Percentiles rank a stretch among this genome's conserved stretches.
Conservation (phyloP, 192 early-diverging fungal species). For the Endogone sp. region DNA sequence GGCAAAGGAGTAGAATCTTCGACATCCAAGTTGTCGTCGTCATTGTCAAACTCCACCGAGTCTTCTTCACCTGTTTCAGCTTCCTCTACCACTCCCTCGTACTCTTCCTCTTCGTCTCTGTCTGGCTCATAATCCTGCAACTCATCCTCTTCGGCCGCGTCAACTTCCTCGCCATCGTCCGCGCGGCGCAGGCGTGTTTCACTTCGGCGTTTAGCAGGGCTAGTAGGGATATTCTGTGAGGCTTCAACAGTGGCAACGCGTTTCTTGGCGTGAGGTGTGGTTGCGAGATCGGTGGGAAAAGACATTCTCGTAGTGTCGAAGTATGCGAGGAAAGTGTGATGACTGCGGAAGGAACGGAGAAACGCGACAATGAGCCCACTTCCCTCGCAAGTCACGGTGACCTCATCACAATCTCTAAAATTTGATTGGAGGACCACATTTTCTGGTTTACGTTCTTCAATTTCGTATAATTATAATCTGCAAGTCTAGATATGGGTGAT, state of each 20-base stretch:
- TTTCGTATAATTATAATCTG: too few relatives aligned
- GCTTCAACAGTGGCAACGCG: not conserved
- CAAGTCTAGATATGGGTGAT: too few relatives aligned
- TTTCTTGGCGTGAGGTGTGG: not conserved
- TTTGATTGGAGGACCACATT: too few relatives aligned
- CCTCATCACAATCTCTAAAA: too few relatives aligned
- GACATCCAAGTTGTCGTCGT: conserved; percentile 17
- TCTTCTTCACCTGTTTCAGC: conserved; percentile 24
- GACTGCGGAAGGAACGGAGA: too few relatives aligned
- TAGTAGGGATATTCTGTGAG: not conserved
- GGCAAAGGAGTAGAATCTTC: conserved; percentile 8
- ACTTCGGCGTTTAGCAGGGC: not conserved
- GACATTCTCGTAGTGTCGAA: too few relatives aligned
- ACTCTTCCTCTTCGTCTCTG: conserved; percentile 24
- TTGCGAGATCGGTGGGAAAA: too few relatives aligned
- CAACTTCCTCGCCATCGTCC: not conserved
- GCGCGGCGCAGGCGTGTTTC: not conserved
- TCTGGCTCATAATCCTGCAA: conserved; percentile 16
- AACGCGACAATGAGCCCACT: too few relatives aligned
- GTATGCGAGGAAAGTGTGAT: too few relatives aligned
- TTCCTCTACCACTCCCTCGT: conserved; percentile 23
- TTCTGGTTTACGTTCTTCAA: too few relatives aligned
- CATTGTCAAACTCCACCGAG: conserved; percentile 1
- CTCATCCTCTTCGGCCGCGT: conserved; percentile 23
- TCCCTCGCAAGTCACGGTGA: too few relatives aligned